phyloP scores from a whole-genome alignment of 768 basidiomycete genomes.

The Collybia mongolica region DNA sequence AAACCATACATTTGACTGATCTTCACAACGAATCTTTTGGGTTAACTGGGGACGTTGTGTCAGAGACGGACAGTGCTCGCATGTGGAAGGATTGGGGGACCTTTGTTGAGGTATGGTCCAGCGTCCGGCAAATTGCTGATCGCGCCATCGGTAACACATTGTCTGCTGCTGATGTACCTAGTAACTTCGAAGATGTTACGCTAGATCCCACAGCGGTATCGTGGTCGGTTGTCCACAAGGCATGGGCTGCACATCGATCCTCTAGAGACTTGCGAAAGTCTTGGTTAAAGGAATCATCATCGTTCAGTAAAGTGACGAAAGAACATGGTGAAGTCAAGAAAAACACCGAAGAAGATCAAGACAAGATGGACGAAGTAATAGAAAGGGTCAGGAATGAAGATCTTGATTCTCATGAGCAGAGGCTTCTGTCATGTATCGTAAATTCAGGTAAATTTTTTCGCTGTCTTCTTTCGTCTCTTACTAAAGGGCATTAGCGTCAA shows the following conservation, averaged over 20 bases:
- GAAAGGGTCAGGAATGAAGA: constrained; percentile 77
- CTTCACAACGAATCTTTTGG: constrained; percentile 9
- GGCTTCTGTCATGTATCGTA: constrained; percentile 82
- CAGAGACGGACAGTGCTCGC: constrained; percentile 12
- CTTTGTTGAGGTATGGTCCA: constrained; percentile 65
- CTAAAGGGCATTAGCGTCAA: constrained; percentile 43
- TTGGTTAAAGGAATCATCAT: constrained; percentile 56
- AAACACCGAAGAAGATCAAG: constrained; percentile 35
- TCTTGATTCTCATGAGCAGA: constrained; percentile 79
- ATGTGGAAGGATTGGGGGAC: constrained; percentile 73
- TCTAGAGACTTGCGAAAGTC: constrained; percentile 50
- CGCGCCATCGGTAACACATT: constrained; percentile 67
- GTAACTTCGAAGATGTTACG: constrained; percentile 33
- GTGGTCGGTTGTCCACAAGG: constrained; percentile 65
- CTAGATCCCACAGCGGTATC: constrained; percentile 60
- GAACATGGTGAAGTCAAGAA: constrained; percentile 32
- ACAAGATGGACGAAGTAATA: constrained; percentile 65
- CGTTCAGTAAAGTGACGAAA: constrained; percentile 19
- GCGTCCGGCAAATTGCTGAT: constrained; percentile 73
- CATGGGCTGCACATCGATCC: constrained; percentile 61
- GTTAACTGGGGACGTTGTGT: constrained; percentile 1
- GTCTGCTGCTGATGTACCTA: constrained; percentile 29
- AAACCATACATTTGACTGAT: constrained; percentile 9
- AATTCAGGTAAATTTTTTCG: constrained; percentile 55
- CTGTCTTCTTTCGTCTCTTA: constrained; percentile 2